A percentile compares a stretch with the other conserved stretches of the same genome.
phyloP scores from a whole-genome alignment of 2,329 filamentous ascomycete genomes.

The Nemania bipapillata region DNA sequence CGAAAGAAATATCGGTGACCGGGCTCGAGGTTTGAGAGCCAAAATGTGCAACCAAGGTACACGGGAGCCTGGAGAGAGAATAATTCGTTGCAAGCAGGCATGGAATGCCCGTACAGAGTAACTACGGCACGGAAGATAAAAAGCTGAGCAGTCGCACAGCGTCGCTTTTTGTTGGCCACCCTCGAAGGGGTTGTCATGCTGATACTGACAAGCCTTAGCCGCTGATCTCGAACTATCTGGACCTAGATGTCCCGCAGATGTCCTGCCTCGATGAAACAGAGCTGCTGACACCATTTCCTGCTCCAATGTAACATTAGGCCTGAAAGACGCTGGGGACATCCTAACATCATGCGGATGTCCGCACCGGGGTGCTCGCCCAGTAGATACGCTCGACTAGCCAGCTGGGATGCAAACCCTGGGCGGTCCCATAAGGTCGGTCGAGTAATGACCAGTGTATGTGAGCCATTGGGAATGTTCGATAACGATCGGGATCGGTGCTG shows the following conservation, averaged over 20 bases:
- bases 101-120: neutral
- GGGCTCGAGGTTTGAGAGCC: constrained; percentile 4
- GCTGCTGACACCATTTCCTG: constrained; percentile 5
- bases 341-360: constrained; percentile 27
- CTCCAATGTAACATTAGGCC: constrained; percentile 10
- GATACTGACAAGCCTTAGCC: neutral
- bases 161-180: neutral
- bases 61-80: neutral
- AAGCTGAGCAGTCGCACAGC: neutral
- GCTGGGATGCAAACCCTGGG: constrained; percentile 11
- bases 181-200: constrained; percentile 1
- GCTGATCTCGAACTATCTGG: neutral
- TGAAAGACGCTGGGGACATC: constrained; percentile 20
- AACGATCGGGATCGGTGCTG: neutral
- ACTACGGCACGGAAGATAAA: neutral
- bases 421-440: constrained; percentile 9
- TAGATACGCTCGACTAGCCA: constrained; percentile 13
- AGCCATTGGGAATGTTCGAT: no score
- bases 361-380: constrained; percentile 17
- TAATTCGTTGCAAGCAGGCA: neutral
- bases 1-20: neutral
- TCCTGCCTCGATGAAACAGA: neutral
- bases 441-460: constrained; percentile 1
- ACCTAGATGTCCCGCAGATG: neutral
- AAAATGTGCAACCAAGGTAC: neutral